These are phyloP conservation scores for Botrytis fabae DNA, from an alignment of 2,329 filamentous ascomycete species.

Conservation along the genomic window DNA sequence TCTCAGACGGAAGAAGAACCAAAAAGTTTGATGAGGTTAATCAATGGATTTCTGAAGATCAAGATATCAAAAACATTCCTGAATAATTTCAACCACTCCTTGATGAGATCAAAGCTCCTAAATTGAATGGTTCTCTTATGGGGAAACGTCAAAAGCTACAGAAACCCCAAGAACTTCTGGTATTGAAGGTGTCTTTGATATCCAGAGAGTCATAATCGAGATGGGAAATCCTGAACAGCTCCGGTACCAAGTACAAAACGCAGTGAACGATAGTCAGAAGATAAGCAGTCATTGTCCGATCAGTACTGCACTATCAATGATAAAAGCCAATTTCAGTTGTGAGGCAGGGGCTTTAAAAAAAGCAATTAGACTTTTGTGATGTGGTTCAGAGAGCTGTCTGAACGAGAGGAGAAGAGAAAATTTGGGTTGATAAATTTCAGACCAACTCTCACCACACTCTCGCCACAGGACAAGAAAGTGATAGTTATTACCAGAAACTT, in stretches of 20 bases:
- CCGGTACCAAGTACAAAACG: conserved; percentile 34
- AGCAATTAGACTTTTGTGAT: conserved; percentile 39
- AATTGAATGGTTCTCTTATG: conserved; percentile 11
- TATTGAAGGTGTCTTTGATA: conserved; percentile 39
- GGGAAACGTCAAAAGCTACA: conserved; percentile 19
- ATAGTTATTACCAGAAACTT: conserved; percentile 14
- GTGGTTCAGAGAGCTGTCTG: conserved; percentile 36
- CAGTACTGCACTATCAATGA: conserved; percentile 40
- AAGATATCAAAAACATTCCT: conserved; percentile 21
- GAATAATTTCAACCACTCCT: conserved; percentile 23
- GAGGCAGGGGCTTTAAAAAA: conserved; percentile 36
- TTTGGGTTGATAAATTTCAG: not conserved
- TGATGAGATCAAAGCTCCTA: conserved; percentile 16
- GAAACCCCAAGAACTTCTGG: conserved; percentile 29
- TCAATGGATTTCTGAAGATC: conserved; percentile 18
- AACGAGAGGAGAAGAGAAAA: conserved; percentile 28
- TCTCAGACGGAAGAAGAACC: not conserved
- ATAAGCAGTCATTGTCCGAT: conserved; percentile 41
- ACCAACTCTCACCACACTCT: not conserved
- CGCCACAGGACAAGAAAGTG: conserved; percentile 15
- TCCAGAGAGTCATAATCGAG: conserved; percentile 39
- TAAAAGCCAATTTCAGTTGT: conserved; percentile 40
- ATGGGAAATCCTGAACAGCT: conserved; percentile 36
- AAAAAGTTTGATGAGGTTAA: conserved; percentile 21
- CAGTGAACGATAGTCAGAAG: conserved; percentile 35